Conservation (phyloP, 2,329 filamentous ascomycete species). For the Penicillium psychrosexuale region DNA sequence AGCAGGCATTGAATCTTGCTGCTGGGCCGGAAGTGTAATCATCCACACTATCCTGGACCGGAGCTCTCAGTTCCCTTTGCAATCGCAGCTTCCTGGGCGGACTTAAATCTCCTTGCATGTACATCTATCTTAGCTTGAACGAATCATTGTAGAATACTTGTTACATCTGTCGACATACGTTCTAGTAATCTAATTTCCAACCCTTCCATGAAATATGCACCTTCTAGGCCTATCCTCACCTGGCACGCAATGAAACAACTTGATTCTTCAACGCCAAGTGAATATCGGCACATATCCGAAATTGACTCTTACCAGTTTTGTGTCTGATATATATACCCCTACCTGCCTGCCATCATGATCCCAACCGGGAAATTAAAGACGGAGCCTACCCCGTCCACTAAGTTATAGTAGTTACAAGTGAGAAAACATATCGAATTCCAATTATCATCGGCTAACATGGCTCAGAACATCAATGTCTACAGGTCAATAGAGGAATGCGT, state of each 20-base stretch:
- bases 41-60: background rate
- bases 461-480: background rate
- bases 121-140: background rate
- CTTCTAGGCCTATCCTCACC: background rate
- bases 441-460: background rate
- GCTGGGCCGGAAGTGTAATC: background rate
- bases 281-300: no score
- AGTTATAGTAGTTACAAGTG: background rate
- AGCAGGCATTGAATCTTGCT: conserved; percentile 38
- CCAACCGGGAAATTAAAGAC: background rate
- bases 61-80: background rate
- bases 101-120: background rate
- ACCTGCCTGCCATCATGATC: no score
- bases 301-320: background rate
- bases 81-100: background rate
- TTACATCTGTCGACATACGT: background rate
- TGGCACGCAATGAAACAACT: background rate
- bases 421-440: background rate
- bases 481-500: background rate
- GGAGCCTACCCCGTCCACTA: background rate
- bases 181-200: background rate
- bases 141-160: background rate
- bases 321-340: background rate
- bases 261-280: background rate
- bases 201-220: background rate